phyloP scores from a whole-genome alignment of 306 rosid species.

The Cicer chorassanicum region DNA sequence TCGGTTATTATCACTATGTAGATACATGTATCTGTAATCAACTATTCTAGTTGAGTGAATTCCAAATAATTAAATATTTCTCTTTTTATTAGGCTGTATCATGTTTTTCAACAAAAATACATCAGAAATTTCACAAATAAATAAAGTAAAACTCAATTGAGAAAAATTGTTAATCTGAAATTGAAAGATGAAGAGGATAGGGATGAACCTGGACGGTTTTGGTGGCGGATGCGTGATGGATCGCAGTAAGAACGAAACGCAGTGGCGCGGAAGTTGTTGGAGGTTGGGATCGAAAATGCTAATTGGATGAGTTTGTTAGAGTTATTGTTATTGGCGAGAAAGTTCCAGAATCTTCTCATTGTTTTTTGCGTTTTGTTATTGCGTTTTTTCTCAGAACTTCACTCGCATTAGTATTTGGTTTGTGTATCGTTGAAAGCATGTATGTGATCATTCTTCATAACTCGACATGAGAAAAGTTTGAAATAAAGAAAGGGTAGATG shows the following conservation, averaged over 20 bases:
- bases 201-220: constrained; percentile 56
- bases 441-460: not conserved
- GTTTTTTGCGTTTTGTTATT: not conserved
- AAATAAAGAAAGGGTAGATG: constrained; percentile 2
- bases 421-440: not conserved
- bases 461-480: not conserved
- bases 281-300: constrained; percentile 30
- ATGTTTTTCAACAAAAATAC: not conserved
- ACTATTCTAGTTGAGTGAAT: no score
- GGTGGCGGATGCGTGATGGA: constrained; percentile 40
- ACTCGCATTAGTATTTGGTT: not conserved
- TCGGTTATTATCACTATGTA: no score
- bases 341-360: constrained; percentile 57
- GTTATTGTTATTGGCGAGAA: constrained; percentile 24
- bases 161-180: not conserved
- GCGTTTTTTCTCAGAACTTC: not conserved
- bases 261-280: constrained; percentile 40
- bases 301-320: constrained; percentile 44
- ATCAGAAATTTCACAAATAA: constrained; percentile 6
- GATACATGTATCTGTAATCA: no score
- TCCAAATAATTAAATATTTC: no score
- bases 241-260: constrained; percentile 56
- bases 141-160: not conserved
- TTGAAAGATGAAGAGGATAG: not conserved
- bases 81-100: no score